phyloP scores from a whole-genome alignment of 805 yeast species.

The Starmerella roubikii region DNA sequence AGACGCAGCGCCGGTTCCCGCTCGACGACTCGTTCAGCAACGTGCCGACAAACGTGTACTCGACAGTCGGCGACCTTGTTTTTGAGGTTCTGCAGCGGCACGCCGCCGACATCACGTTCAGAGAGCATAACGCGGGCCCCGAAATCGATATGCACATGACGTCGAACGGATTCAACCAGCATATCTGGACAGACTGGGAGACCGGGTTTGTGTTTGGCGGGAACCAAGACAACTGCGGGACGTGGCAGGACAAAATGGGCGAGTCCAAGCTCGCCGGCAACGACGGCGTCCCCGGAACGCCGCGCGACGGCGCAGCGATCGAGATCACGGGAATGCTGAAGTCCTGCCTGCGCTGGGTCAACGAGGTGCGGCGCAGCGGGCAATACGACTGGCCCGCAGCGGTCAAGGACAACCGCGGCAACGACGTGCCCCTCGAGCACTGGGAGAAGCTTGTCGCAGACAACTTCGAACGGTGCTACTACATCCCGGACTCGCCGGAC shows the following conservation, averaged over 20 bases:
- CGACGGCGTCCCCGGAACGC: conserved; percentile 93
- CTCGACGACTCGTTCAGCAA: conserved; percentile 68
- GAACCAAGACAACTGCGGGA: conserved; percentile 84
- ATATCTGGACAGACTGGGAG: conserved; percentile 68
- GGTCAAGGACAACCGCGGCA: conserved; percentile 49
- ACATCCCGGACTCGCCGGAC: conserved; percentile 50
- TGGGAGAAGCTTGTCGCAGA: conserved; percentile 63
- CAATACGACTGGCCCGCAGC: conserved; percentile 38
- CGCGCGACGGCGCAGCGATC: conserved; percentile 92
- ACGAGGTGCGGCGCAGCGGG: conserved; percentile 40
- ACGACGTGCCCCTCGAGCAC: conserved; percentile 38
- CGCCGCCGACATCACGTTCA: conserved; percentile 70
- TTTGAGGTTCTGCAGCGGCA: conserved; percentile 78
- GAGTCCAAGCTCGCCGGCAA: conserved; percentile 72
- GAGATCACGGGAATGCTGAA: conserved; percentile 83
- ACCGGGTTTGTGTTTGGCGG: conserved; percentile 88
- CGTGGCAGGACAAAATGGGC: conserved; percentile 99
- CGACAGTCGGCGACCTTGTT: conserved; percentile 60
- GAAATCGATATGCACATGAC: conserved; percentile 81
- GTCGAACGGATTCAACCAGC: conserved; percentile 81
- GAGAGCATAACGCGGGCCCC: conserved; percentile 94
- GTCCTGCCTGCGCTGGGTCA: conserved; percentile 70
- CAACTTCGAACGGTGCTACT: conserved; percentile 69
- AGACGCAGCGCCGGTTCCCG: conserved; percentile 75
- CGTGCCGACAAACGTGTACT: conserved; percentile 58